phyloP scores from a whole-genome alignment of 1,284 basidiomycete species.

The Polyporus tsugae region DNA sequence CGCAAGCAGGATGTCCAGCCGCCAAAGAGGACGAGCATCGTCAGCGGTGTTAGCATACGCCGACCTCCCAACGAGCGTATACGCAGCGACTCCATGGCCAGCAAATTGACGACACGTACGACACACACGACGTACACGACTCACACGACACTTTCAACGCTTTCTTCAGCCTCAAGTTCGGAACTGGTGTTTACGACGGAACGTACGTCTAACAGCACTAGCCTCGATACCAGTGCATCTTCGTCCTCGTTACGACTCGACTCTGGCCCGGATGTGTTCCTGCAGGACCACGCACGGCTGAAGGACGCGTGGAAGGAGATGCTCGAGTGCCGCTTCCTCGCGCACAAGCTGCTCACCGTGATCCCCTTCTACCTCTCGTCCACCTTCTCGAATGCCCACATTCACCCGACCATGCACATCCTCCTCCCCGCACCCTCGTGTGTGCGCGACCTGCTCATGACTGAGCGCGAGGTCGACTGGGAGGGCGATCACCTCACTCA shows the following conservation, averaged over 20 bases:
- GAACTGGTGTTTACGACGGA: constrained; percentile 26
- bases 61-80: constrained; percentile 18
- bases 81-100: constrained; percentile 28
- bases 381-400: constrained; percentile 62
- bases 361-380: constrained; percentile 74
- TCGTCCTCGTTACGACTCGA: constrained; percentile 14
- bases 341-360: constrained; percentile 61
- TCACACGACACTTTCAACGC: constrained; percentile 7
- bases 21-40: background rate
- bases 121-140: constrained; percentile 10
- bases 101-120: constrained; percentile 20
- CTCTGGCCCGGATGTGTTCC: constrained; percentile 42
- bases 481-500: constrained; percentile 14
- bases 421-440: constrained; percentile 61
- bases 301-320: constrained; percentile 73
- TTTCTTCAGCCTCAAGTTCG: constrained; percentile 16
- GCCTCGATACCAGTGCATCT: constrained; percentile 24
- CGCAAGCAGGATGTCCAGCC: constrained; percentile 16
- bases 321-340: constrained; percentile 66
- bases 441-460: constrained; percentile 20
- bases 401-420: constrained; percentile 60
- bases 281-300: constrained; percentile 69
- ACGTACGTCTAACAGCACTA: constrained; percentile 19
- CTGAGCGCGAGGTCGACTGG: constrained; percentile 11
- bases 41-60: constrained; percentile 8